Percentiles rank a stretch among this genome's conserved stretches.
phyloP scores from a whole-genome alignment of 1,284 basidiomycete species.

The Leccinum huronense region DNA sequence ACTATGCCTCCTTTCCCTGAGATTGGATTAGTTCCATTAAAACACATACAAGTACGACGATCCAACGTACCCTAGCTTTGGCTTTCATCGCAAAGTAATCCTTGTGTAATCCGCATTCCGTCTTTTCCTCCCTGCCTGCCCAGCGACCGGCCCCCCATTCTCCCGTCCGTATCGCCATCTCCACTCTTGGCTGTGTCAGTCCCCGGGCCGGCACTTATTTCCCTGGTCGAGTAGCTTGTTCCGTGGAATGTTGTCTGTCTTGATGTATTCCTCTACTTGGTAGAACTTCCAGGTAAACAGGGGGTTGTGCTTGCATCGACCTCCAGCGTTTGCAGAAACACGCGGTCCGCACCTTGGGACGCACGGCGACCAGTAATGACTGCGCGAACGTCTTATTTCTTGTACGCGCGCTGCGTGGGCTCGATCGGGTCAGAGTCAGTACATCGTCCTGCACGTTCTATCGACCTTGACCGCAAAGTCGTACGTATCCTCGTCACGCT shows the following conservation, averaged over 20 bases:
- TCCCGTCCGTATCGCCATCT: conserved; percentile 76
- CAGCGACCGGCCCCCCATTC: conserved; percentile 85
- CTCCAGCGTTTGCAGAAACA: conserved; percentile 82
- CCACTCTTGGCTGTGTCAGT: conserved; percentile 89
- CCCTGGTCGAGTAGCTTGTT: conserved; percentile 90
- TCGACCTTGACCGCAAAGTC: conserved; percentile 91
- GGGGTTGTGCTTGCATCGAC: conserved; percentile 96
- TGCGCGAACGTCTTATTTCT: conserved; percentile 75
- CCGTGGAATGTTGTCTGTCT: conserved; percentile 81
- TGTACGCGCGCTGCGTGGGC: conserved; percentile 88
- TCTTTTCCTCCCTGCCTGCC: conserved; percentile 82
- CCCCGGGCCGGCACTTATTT: conserved; percentile 81
- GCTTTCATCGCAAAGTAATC: conserved; percentile 77
- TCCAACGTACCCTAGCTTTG: conserved; percentile 39
- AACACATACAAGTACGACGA: not conserved
- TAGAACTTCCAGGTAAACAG: conserved; percentile 88
- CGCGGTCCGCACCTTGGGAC: conserved; percentile 89
- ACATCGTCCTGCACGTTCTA: conserved; percentile 1
- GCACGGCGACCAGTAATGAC: conserved; percentile 94
- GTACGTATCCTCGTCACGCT: conserved; percentile 84
- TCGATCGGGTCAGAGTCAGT: conserved; percentile 61
- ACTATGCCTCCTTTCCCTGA: too few relatives aligned
- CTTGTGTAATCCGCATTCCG: conserved; percentile 93
- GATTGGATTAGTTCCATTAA: too few relatives aligned
- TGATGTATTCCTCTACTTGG: conserved; percentile 85